A percentile compares a stretch with the other conserved stretches of the same genome.
phyloP scores from a whole-genome alignment of 345 rosid genomes.

The Lepidium aucheri region DNA sequence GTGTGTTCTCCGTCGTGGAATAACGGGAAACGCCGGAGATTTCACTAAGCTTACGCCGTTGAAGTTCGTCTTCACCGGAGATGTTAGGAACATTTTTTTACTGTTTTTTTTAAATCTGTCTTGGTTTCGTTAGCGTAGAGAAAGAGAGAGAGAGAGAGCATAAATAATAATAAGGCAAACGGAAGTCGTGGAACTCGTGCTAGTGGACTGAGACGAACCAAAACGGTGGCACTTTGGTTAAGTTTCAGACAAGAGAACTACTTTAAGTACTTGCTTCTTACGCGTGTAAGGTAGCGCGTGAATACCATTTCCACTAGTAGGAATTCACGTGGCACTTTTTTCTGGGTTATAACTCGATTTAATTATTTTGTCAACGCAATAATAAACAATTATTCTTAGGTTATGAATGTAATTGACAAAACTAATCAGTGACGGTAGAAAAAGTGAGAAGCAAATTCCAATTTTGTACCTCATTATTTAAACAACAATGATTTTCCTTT shows the following conservation, averaged over 20 bases:
- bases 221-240: background rate
- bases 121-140: background rate
- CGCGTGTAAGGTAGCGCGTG: conserved; percentile 7
- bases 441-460: background rate
- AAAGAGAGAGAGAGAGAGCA: conserved; percentile 2
- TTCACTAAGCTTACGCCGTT: conserved; percentile 27
- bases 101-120: background rate
- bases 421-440: background rate
- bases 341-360: background rate
- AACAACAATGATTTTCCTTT: too few species aligned
- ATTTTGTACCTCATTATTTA: background rate
- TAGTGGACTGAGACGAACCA: background rate
- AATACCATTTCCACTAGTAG: background rate
- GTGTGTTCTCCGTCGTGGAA: background rate
- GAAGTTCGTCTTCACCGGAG: conserved; percentile 38
- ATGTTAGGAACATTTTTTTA: conserved; percentile 31
- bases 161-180: conserved; percentile 12
- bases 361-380: background rate
- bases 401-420: background rate
- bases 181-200: conserved; percentile 25
- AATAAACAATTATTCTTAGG: too few species aligned
- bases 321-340: background rate
- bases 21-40: conserved; percentile 18
- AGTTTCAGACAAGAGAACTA: background rate
- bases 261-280: background rate